Evolutionary conservation across 305 asterid species (phyloP).

Genomic region (Solanum hybrid): DNA sequence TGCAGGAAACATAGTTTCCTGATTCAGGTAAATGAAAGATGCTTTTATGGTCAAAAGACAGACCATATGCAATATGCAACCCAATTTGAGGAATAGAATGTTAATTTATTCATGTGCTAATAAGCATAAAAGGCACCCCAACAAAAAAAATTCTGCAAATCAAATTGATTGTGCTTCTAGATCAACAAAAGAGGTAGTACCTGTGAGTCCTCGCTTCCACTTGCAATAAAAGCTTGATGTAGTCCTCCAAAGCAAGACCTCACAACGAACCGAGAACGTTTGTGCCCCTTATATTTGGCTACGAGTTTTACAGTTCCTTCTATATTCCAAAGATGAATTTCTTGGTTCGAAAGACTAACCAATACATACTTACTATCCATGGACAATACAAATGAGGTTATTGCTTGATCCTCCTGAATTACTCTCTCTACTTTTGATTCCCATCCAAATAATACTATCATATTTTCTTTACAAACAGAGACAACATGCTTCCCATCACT

Average conservation of each 20-base stretch:
- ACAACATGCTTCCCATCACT: slow-evolving; percentile 56
- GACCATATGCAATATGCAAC: background rate
- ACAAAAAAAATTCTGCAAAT: background rate
- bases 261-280: slow-evolving; percentile 55
- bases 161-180: background rate
- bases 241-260: slow-evolving; percentile 82
- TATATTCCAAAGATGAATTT: slow-evolving; percentile 73
- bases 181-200: slow-evolving; percentile 23
- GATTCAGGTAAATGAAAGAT: background rate
- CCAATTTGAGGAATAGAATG: background rate
- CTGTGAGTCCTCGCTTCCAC: slow-evolving; percentile 95
- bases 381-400: slow-evolving; percentile 67
- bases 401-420: slow-evolving; percentile 60
- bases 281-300: slow-evolving; percentile 69
- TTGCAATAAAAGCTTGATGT: slow-evolving; percentile 62
- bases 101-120: background rate
- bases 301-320: slow-evolving; percentile 36
- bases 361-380: slow-evolving; percentile 58
- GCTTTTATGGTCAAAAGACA: background rate
- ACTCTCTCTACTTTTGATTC: slow-evolving; percentile 48
- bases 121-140: background rate
- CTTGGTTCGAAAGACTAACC: slow-evolving; percentile 56
- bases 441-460: slow-evolving; percentile 46
- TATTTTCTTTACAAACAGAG: slow-evolving; percentile 52
- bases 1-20: background rate